phyloP scores from a whole-genome alignment of 179 eudicot species.

The Vitellaria paradoxa region DNA sequence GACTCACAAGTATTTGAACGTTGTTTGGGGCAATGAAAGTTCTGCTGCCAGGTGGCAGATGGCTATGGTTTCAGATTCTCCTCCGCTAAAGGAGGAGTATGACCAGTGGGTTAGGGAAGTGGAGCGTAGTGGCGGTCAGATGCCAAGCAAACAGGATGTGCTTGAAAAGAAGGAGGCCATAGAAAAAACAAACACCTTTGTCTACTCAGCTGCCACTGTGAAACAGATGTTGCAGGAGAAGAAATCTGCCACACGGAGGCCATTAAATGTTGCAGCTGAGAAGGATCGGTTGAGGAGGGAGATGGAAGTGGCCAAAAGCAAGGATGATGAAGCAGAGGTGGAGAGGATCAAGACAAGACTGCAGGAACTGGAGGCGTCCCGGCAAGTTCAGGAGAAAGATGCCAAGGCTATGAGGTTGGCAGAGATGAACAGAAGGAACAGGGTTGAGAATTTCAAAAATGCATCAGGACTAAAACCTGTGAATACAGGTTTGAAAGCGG shows the following conservation, averaged over 20 bases:
- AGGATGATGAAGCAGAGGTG: constrained; percentile 66
- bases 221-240: constrained; percentile 97
- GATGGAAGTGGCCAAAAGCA: constrained; percentile 73
- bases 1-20: constrained; percentile 82
- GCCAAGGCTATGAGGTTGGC: constrained; percentile 75
- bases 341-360: constrained; percentile 75
- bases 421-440: constrained; percentile 85
- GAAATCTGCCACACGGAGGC: constrained; percentile 82
- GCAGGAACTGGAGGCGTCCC: constrained; percentile 68
- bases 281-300: constrained; percentile 81
- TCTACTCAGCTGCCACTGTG: constrained; percentile 91
- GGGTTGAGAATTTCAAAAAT: constrained; percentile 88
- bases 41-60: constrained; percentile 99
- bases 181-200: constrained; percentile 65
- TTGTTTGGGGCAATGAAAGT: constrained; percentile 94
- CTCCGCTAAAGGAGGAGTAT: constrained; percentile 80
- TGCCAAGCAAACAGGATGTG: constrained; percentile 81
- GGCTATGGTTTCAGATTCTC: constrained; percentile 89
- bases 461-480: constrained; percentile 79
- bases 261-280: constrained; percentile 92
- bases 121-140: constrained; percentile 71
- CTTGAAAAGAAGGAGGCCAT: constrained; percentile 72
- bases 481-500: constrained; percentile 60
- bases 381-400: constrained; percentile 66
- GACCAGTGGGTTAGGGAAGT: constrained; percentile 92